Base-by-base conservation (phyloP, 2,329 filamentous ascomycete genomes). In the Xenoacremonium recifei region DNA sequence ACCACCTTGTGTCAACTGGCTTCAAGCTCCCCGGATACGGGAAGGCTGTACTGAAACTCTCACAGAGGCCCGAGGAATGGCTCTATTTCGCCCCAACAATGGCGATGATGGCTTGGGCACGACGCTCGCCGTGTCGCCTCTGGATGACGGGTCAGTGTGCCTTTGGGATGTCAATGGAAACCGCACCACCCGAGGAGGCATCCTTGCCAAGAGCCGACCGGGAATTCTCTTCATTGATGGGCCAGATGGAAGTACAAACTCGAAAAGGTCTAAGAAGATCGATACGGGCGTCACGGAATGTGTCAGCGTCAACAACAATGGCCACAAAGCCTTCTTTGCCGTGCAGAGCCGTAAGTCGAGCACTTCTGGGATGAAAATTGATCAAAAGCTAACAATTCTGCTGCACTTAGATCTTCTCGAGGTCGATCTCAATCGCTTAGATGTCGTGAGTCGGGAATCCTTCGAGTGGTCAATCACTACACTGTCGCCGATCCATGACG, bases 101-200 rank as follows among this genome's bases (percentile, higher is more conserved):
- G 66, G 77, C 15, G 71, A 78, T 18, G 71, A 76, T 13, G 58
- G 58, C 3, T 40, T 54, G 13, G 68, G 66, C 21, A 68, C 67
- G 3, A 48, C 75, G 47, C 71, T 84, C 40, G 82, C 88, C 0
- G 76, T 95, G 13, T 84, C 86, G 1, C 89, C 90, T 3, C 70
- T 96, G 6, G 89, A 95, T 44, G 88, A 96, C 59, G 90, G 90
- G 0, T 89, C 87, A 38, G 77, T 96, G n/a, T 88, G 85, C 53
- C 67, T 96, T 6, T 96, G 90, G 90, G 87, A 95, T 58, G 70
- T 88, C 37, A 80, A 76, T 40, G 77, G 77, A 2, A 76, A 73
- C 21, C 68, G 68, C 35, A 66, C 65, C 5, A 71, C 61, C 48
- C 77, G 75, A 50, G 86, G 87, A 2, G 77, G 72, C 3, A 78